Evolutionary conservation across 2,329 filamentous ascomycete genomes (phyloP).

Genomic region (Microcyclospora tardicrescens): DNA sequence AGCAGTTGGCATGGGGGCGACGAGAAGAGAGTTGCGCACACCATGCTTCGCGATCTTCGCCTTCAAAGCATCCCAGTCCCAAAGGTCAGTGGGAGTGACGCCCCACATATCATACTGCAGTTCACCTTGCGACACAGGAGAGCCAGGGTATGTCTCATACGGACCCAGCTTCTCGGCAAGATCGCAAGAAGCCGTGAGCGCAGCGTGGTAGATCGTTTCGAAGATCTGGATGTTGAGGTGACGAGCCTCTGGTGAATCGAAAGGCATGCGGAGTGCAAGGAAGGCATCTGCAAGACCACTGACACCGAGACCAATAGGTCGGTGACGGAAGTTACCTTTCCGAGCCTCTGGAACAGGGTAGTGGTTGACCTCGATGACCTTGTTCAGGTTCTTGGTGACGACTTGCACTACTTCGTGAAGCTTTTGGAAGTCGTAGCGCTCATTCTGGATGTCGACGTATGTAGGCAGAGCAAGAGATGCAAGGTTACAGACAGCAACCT

Average conservation of each 20-base stretch:
- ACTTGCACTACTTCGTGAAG: constrained; percentile 89
- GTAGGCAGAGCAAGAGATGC: constrained; percentile 86
- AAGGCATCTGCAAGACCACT: constrained; percentile 97
- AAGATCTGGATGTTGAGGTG: constrained; percentile 97
- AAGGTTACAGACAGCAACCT: constrained; percentile 97
- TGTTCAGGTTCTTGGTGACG: constrained; percentile 90
- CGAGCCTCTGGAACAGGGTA: constrained; percentile 91
- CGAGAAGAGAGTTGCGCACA: constrained; percentile 85
- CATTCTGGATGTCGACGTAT: constrained; percentile 75
- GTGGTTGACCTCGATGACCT: constrained; percentile 95
- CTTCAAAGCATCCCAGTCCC: constrained; percentile 89
- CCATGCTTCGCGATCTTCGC: constrained; percentile 84
- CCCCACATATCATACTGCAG: constrained; percentile 99
- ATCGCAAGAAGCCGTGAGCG: constrained; percentile 76
- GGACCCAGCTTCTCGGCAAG: constrained; percentile 71
- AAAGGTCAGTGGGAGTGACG: constrained; percentile 81
- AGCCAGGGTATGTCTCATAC: constrained; percentile 85
- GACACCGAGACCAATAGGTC: constrained; percentile 91
- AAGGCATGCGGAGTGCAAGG: constrained; percentile 89
- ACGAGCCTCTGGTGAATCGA: constrained; percentile 88
- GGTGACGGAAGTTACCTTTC: constrained; percentile 95
- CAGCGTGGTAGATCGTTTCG: constrained; percentile 97
- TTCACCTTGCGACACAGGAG: constrained; percentile 84
- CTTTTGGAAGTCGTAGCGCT: constrained; percentile 89
- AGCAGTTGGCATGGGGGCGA: constrained; percentile 96